Conservation (phyloP, 2,329 filamentous ascomycete species). For the Aspergillus viridinutans region DNA sequence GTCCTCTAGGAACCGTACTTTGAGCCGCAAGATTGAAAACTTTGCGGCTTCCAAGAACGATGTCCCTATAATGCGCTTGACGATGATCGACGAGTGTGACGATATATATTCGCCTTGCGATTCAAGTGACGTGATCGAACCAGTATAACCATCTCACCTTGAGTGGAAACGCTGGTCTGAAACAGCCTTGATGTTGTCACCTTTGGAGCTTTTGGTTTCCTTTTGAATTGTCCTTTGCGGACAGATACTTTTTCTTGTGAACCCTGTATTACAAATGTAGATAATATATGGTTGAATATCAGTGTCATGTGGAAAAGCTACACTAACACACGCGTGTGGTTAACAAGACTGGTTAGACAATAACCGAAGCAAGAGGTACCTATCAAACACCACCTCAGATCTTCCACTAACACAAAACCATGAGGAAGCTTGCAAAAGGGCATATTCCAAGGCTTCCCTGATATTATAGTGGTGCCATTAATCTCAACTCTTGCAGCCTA, state of each 20-base stretch:
- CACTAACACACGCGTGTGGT: not conserved
- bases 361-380: not conserved
- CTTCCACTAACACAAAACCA: no score
- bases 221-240: not conserved
- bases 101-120: constrained; percentile 13
- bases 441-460: no score
- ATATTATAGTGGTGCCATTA: no score
- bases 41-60: not conserved
- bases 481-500: no score
- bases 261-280: not conserved
- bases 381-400: not conserved
- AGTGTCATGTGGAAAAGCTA: not conserved
- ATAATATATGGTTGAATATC: not conserved
- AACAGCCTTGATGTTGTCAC: not conserved
- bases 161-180: not conserved
- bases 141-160: not conserved
- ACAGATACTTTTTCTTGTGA: not conserved
- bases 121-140: constrained; percentile 4
- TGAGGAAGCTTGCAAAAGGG: no score
- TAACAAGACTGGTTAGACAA: not conserved
- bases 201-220: not conserved
- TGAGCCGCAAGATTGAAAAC: not conserved
- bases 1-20: not conserved
- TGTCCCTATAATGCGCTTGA: constrained; percentile 13
- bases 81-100: constrained; percentile 20